These are phyloP conservation scores for Calocybe indica DNA, from an alignment of 768 basidiomycete species.

Conservation along the genomic window DNA sequence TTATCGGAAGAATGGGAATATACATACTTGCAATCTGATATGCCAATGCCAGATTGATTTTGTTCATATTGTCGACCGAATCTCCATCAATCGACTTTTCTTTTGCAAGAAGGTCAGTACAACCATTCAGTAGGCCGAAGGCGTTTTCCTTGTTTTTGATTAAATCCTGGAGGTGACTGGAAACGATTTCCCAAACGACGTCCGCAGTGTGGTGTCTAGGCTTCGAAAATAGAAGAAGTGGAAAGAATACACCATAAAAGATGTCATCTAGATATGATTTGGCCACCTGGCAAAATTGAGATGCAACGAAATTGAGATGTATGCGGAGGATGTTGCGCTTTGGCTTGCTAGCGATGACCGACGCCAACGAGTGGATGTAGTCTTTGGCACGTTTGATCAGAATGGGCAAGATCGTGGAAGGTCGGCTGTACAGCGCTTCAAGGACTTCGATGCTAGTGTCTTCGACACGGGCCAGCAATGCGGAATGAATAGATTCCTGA, in stretches of 20 bases:
- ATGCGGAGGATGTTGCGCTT: constrained; percentile 45
- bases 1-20: constrained; percentile 3
- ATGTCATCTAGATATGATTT: constrained; percentile 22
- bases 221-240: constrained; percentile 71
- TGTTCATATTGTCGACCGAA: constrained; percentile 37
- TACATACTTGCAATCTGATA: constrained; percentile 60
- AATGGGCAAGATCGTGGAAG: constrained; percentile 38
- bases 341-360: constrained; percentile 31
- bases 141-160: too few relatives aligned
- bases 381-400: constrained; percentile 32
- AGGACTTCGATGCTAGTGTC: constrained; percentile 61
- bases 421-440: constrained; percentile 57
- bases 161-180: constrained; percentile 14
- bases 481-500: constrained; percentile 54
- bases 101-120: constrained; percentile 28
- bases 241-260: constrained; percentile 58
- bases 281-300: constrained; percentile 34
- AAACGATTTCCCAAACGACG: constrained; percentile 67
- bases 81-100: constrained; percentile 25
- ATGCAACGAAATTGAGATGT: constrained; percentile 53
- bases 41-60: constrained; percentile 49
- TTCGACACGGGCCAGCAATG: constrained; percentile 62
- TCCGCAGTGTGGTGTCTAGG: constrained; percentile 59
- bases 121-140: too few relatives aligned
- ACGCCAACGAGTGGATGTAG: constrained; percentile 41